Percentiles rank a stretch among this genome's conserved stretches.
Evolutionary conservation across 2,329 filamentous ascomycete genomes (phyloP).

Genomic region (Thielaviopsis euricoi): DNA sequence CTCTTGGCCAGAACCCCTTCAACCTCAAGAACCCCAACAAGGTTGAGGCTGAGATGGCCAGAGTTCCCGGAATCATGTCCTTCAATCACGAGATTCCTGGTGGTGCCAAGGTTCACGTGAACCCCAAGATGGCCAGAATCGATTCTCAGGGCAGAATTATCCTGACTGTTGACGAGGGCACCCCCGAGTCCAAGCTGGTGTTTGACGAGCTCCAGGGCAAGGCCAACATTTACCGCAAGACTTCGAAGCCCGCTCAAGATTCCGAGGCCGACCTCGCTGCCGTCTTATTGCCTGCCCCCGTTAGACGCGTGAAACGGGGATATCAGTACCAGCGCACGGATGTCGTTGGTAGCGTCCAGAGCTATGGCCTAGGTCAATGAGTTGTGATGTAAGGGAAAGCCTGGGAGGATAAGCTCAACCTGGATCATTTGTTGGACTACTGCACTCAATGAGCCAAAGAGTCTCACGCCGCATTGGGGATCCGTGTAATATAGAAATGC

Average conservation of each 20-base stretch:
- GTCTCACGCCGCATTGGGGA: neutral
- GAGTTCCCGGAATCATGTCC: constrained; percentile 9
- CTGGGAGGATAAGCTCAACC: neutral
- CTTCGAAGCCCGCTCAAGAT: neutral
- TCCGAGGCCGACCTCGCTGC: neutral
- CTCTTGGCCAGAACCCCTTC: constrained; percentile 26
- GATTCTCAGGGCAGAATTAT: constrained; percentile 34
- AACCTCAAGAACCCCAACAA: constrained; percentile 17
- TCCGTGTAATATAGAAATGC: constrained; percentile 11
- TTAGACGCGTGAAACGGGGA: neutral
- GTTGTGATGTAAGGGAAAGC: neutral
- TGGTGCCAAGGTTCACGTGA: constrained; percentile 38
- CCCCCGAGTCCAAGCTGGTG: constrained; percentile 25
- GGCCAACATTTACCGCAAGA: constrained; percentile 19
- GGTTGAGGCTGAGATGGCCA: constrained; percentile 11
- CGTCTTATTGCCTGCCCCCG: neutral
- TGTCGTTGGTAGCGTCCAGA: constrained; percentile 21
- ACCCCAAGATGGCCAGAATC: constrained; percentile 26
- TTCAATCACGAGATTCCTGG: constrained; percentile 32
- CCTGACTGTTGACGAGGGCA: constrained; percentile 26
- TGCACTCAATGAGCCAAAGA: neutral
- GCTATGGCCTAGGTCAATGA: constrained; percentile 22
- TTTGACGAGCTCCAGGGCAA: constrained; percentile 28
- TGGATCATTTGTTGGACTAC: neutral
- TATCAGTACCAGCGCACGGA: constrained; percentile 8